Conservation (phyloP, 257 asterid genomes). For the Forsythia suspensa region DNA sequence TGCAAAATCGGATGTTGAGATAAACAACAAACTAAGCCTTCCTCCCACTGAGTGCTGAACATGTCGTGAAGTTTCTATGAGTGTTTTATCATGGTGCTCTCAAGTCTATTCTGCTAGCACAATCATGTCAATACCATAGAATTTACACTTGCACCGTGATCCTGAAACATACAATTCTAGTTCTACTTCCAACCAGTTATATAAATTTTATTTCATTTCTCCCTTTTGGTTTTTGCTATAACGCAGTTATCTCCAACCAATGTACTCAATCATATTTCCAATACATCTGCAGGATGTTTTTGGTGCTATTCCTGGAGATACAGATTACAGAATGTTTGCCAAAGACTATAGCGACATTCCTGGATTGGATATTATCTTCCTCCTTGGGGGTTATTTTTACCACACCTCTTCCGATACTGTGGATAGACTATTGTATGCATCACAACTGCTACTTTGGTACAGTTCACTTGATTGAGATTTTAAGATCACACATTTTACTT, state of each 20-base stretch:
- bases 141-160: slow-evolving; percentile 9
- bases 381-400: slow-evolving; percentile 93
- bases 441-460: slow-evolving; percentile 58
- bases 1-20: background rate
- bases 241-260: background rate
- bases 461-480: slow-evolving; percentile 38
- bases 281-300: slow-evolving; percentile 74
- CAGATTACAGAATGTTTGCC: slow-evolving; percentile 95
- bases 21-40: too few relatives aligned
- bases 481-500: slow-evolving; percentile 10
- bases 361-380: slow-evolving; percentile 94
- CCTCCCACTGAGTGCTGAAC: background rate
- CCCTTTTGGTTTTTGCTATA: background rate
- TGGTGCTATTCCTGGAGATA: slow-evolving; percentile 92
- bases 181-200: background rate
- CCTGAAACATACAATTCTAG: background rate
- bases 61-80: background rate
- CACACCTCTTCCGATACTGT: slow-evolving; percentile 97
- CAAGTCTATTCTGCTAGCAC: slow-evolving; percentile 12
- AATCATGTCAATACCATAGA: slow-evolving; percentile 9
- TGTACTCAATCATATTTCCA: slow-evolving; percentile 7
- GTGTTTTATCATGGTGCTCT: slow-evolving; percentile 5
- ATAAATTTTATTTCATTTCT: background rate
- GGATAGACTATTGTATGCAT: slow-evolving; percentile 96
- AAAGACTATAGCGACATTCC: slow-evolving; percentile 93